Evolutionary conservation across 2,329 filamentous ascomycete species (phyloP).

Genomic region (Ceratocystis eucalypticola): DNA sequence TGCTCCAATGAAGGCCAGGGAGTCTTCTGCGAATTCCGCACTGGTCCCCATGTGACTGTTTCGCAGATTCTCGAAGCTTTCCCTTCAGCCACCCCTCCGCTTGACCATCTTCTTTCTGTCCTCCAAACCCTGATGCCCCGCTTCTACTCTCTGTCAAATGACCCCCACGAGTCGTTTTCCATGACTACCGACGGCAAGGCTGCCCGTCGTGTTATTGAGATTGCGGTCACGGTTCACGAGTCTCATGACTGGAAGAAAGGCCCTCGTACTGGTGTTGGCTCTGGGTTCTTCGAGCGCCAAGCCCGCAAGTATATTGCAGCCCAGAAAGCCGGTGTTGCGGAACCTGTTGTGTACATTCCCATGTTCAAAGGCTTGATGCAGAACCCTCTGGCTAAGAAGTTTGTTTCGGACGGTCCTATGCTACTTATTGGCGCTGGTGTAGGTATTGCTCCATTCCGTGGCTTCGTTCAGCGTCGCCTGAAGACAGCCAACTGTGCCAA

Average conservation of each 20-base stretch:
- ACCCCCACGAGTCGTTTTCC: constrained; percentile 66
- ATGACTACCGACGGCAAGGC: constrained; percentile 42
- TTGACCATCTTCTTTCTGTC: constrained; percentile 66
- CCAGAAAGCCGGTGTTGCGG: constrained; percentile 43
- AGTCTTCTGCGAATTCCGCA: constrained; percentile 86
- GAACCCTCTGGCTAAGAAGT: constrained; percentile 84
- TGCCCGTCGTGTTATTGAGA: constrained; percentile 71
- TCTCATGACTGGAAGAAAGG: constrained; percentile 62
- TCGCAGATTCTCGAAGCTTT: constrained; percentile 82
- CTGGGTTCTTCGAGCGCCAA: constrained; percentile 82
- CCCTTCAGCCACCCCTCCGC: constrained; percentile 75
- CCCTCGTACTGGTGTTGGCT: constrained; percentile 69
- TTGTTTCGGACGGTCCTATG: constrained; percentile 91
- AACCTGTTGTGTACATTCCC: constrained; percentile 51
- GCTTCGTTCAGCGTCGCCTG: constrained; percentile 86
- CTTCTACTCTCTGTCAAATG: constrained; percentile 96
- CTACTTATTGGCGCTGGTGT: constrained; percentile 92
- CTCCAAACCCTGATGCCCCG: constrained; percentile 88
- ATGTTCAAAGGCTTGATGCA: constrained; percentile 99
- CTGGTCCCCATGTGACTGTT: constrained; percentile 72
- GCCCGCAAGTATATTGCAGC: constrained; percentile 59
- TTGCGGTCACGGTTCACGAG: constrained; percentile 94
- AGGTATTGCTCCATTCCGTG: constrained; percentile 91
- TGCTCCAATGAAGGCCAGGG: constrained; percentile 83
- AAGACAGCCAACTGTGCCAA: constrained; percentile 94